Base-by-base conservation (phyloP, 768 basidiomycete species). In the Mycena haematopus region DNA sequence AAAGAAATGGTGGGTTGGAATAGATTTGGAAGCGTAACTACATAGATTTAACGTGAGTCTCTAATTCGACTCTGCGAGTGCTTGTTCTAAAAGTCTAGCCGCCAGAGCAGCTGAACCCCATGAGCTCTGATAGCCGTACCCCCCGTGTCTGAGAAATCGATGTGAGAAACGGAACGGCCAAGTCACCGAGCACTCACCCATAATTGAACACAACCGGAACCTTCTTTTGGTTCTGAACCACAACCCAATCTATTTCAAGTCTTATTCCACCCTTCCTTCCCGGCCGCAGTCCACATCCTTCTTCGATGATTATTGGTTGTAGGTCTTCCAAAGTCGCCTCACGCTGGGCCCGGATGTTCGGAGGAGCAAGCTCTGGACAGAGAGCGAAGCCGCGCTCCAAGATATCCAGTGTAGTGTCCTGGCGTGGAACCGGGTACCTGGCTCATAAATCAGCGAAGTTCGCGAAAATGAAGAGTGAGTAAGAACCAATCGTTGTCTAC, bases 381-480 rank as follows among this genome's bases (percentile, higher is more conserved):
- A 87, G 73, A 7, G 76, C 75, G 6, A 90, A 75, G 8, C 70
- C 80, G 17, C 80, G 81, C 35, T 79, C 71, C 13, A 92, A 77
- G 49, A 92, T 90, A 42, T 84, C 80, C 3, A 73, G 71, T 1
- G 86, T 87, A 3, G 84, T 90, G 68, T 89, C 83, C 15, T 83
- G 81, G 11, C 90, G 84, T 4, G 89, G 83, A 4, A 74, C 74
- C 0, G 91, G 88, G 67, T 86, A 86, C 88, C 88, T 88, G 44
- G 15, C 1, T 21, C 3, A 45, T 47, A 7, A 36, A 33, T 56
- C 66, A 36, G 44, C 6, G n/a, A 11, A 19, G 50, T 27, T 19
- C 36, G 21, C 0, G 27, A 22, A 10, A 44, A 45, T 6, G 40
- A 29, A 35, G 31, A 33, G 58, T 25, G 63, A 31, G 40, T 70